These are phyloP conservation scores for Suhomyces sp. DNA, from an alignment of 805 yeast genomes.

Conservation along the genomic window DNA sequence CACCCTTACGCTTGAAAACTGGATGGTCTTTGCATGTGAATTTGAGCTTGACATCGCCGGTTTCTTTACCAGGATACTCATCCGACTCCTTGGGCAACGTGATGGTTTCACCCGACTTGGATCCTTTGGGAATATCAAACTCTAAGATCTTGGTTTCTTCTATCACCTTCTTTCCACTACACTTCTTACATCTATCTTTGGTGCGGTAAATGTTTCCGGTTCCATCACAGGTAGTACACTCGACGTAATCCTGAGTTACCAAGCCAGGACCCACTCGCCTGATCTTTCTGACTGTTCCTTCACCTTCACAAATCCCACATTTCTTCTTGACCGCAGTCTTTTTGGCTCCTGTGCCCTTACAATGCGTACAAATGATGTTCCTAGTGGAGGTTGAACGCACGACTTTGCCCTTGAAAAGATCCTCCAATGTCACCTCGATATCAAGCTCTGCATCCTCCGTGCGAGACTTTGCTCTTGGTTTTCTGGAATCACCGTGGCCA, in stretches of 20 bases:
- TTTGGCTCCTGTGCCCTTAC: conserved; percentile 77
- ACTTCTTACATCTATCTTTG: conserved; percentile 75
- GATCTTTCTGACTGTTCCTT: conserved; percentile 59
- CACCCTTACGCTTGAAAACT: conserved; percentile 52
- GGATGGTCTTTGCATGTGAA: conserved; percentile 50
- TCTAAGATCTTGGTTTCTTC: conserved; percentile 72
- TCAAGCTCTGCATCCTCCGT: conserved; percentile 70
- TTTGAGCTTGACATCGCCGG: conserved; percentile 76
- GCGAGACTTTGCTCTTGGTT: conserved; percentile 22
- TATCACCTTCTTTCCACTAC: conserved; percentile 60
- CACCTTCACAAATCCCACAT: conserved; percentile 73
- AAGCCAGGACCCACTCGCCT: conserved; percentile 72
- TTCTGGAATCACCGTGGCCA: conserved; percentile 12
- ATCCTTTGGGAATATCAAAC: conserved; percentile 73
- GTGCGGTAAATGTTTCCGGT: conserved; percentile 55
- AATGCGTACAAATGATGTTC: conserved; percentile 64
- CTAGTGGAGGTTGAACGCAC: conserved; percentile 71
- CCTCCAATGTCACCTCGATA: conserved; percentile 65
- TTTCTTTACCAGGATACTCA: conserved; percentile 61
- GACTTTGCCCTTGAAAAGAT: conserved; percentile 75
- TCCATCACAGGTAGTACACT: conserved; percentile 71
- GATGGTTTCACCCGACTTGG: conserved; percentile 58
- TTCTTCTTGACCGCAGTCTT: conserved; percentile 49
- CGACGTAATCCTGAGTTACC: conserved; percentile 57
- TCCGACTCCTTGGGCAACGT: conserved; percentile 71